phyloP scores from a whole-genome alignment of 768 basidiomycete genomes.

The Bullera alba region DNA sequence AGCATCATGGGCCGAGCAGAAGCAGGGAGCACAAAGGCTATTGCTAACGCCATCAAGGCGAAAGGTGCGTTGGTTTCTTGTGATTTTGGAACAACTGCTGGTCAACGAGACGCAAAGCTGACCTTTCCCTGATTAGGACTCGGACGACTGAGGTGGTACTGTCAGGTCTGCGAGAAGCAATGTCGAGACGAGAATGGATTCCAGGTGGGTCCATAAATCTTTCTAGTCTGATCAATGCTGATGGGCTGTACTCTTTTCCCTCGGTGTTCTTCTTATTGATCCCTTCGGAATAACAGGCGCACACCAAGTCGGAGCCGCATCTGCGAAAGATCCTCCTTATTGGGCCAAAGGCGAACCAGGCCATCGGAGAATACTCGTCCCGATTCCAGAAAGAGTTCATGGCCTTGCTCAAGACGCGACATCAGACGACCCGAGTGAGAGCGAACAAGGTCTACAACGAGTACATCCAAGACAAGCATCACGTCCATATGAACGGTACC shows the following conservation, averaged over 20 bases:
- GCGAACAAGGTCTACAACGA: constrained; percentile 97
- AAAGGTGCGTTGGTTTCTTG: constrained; percentile 53
- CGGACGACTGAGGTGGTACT: constrained; percentile 94
- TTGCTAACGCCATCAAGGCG: constrained; percentile 84
- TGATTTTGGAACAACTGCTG: background rate
- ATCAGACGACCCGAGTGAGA: constrained; percentile 87
- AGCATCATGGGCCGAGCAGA: constrained; percentile 45
- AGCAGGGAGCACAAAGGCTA: constrained; percentile 46
- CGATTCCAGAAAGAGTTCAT: constrained; percentile 91
- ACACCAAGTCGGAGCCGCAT: constrained; percentile 61
- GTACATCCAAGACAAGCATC: constrained; percentile 86
- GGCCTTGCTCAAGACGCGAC: constrained; percentile 78
- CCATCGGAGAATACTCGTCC: constrained; percentile 81
- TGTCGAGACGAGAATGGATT: constrained; percentile 97
- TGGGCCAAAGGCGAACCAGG: constrained; percentile 83
- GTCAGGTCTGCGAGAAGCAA: constrained; percentile 98
- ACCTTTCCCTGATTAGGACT: constrained; percentile 50
- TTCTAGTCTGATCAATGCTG: background rate
- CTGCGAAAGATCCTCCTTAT: constrained; percentile 95
- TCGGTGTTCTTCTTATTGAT: background rate
- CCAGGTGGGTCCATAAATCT: constrained; percentile 35
- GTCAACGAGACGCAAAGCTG: background rate
- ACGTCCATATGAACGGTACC: constrained; percentile 97
- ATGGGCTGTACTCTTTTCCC: background rate
- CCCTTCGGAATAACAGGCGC: constrained; percentile 13